phyloP scores from a whole-genome alignment of 768 basidiomycete species.

The Hemileccinum impolitum region DNA sequence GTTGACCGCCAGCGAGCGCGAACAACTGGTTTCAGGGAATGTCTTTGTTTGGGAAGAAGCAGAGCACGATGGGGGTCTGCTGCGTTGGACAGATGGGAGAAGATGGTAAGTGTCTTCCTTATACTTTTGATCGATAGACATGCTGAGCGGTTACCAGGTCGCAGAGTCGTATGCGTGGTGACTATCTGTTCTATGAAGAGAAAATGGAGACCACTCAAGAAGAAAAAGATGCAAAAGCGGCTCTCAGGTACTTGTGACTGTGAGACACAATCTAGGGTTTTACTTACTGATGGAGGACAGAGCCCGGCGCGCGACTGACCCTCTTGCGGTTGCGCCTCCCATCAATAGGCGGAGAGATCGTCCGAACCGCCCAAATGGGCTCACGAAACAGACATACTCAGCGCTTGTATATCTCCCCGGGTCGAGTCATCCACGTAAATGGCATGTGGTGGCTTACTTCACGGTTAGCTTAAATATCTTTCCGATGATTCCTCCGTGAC shows the following conservation, averaged over 20 bases:
- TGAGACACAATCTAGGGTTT: background rate
- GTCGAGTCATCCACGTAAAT: conserved; percentile 58
- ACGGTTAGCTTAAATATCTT: conserved; percentile 43
- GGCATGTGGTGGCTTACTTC: conserved; percentile 85
- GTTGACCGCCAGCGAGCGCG: conserved; percentile 65
- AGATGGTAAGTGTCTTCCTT: conserved; percentile 50
- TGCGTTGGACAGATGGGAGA: conserved; percentile 81
- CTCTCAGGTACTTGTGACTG: conserved; percentile 52
- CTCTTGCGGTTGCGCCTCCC: conserved; percentile 52
- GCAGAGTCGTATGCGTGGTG: conserved; percentile 80
- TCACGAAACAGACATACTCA: conserved; percentile 84
- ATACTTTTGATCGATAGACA: background rate
- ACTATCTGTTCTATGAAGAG: conserved; percentile 82
- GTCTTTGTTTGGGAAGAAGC: conserved; percentile 88
- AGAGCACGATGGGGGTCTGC: conserved; percentile 60
- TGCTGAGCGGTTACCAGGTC: conserved; percentile 47
- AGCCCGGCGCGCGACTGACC: conserved; percentile 59
- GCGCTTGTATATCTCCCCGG: conserved; percentile 68
- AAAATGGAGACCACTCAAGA: conserved; percentile 79
- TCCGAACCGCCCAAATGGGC: conserved; percentile 74
- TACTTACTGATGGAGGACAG: conserved; percentile 31
- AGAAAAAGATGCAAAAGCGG: conserved; percentile 75
- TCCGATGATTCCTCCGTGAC: background rate
- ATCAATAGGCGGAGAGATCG: conserved; percentile 71
- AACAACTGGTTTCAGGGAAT: conserved; percentile 67